Percentiles rank a stretch among this genome's conserved stretches.
phyloP scores from a whole-genome alignment of 2,329 filamentous ascomycete genomes.

The Monilinia aucupariae region DNA sequence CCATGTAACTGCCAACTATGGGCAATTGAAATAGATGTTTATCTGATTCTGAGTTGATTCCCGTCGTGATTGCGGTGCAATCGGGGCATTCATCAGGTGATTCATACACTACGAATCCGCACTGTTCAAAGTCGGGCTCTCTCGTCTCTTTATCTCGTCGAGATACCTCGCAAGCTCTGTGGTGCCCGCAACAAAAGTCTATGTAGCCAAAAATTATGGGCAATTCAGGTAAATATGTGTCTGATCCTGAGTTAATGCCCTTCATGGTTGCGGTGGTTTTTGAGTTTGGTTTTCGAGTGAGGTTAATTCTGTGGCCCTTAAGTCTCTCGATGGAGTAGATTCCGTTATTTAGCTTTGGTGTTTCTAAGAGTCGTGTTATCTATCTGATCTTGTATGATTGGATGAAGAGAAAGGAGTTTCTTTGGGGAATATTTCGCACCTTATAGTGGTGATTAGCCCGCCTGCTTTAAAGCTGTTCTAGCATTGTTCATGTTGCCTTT shows the following conservation, averaged over 20 bases:
- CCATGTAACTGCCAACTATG: no score
- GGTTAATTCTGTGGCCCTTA: not conserved
- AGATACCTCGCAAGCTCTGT: no score
- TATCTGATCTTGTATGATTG: not conserved
- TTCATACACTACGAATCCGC: not conserved
- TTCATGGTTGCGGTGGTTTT: not conserved
- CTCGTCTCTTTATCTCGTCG: no score
- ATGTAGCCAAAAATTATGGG: no score
- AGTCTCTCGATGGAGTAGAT: not conserved
- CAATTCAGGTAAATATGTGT: slow-evolving; percentile 25
- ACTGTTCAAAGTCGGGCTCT: no score
- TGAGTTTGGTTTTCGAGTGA: not conserved
- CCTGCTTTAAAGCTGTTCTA: not conserved
- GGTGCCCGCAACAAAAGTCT: no score
- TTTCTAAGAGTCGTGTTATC: not conserved
- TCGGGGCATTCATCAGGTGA: not conserved
- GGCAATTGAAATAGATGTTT: no score
- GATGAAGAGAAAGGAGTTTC: not conserved
- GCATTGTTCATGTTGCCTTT: not conserved
- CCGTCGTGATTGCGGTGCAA: no score
- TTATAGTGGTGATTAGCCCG: not conserved
- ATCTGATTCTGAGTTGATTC: no score
- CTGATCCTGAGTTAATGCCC: slow-evolving; percentile 19
- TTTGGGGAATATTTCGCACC: fast-evolving
- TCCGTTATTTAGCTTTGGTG: not conserved